Conservation (phyloP, 192 early-diverging fungal species). For the Gigaspora rosea region DNA sequence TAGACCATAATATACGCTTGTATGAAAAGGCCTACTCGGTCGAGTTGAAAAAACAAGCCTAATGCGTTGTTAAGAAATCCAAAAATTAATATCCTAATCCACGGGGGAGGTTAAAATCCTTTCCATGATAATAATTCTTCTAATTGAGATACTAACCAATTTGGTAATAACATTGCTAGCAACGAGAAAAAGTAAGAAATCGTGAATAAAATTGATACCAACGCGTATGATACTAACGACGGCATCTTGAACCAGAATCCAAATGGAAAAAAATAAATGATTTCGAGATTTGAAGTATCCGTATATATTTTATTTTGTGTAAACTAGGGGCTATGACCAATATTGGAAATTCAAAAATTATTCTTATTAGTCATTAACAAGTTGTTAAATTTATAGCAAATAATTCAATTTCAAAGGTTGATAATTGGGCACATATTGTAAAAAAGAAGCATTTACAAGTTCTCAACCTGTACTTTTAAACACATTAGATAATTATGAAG, state of each 20-base stretch:
- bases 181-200: conserved; percentile 3
- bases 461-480: too few species aligned
- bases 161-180: not conserved
- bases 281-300: too few species aligned
- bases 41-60: not conserved
- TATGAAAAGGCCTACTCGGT: not conserved
- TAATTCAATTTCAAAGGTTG: too few species aligned
- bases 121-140: not conserved
- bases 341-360: too few species aligned
- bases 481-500: too few species aligned
- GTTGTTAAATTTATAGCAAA: too few species aligned
- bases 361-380: too few species aligned
- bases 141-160: not conserved
- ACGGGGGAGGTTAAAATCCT: not conserved
- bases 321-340: too few species aligned
- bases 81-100: not conserved
- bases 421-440: too few species aligned
- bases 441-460: too few species aligned
- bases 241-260: not conserved
- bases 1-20: not conserved
- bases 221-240: not conserved
- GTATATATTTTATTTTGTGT: too few species aligned
- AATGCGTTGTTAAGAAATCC: not conserved
- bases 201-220: conserved; percentile 1
- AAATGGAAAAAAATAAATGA: too few species aligned